Base-by-base conservation (phyloP, 306 rosid genomes). In the Sphenostylis stenocarpa region DNA sequence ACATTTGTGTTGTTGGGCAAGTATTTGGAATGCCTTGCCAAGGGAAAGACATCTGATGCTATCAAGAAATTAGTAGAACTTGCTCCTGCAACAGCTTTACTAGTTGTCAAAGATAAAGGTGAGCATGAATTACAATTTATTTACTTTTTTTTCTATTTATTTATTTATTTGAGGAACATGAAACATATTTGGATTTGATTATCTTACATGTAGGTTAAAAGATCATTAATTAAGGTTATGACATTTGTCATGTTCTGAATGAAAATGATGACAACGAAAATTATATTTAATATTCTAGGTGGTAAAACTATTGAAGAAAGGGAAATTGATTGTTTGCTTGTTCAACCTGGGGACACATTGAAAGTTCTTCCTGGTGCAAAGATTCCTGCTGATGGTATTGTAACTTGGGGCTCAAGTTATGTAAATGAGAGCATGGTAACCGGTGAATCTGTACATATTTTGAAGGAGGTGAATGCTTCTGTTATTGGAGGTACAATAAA, bases 31-130 rank as follows among this genome's bases (percentile, higher is more conserved):
- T 92, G 93, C 78, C 96, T 96, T 79, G 99, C 99, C 58, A 96
- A 96, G 77, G 99, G 99, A 75, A 96, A 96, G 87, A 96, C 99
- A 43, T 96, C 99, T 24, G 98, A 96, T 87, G 99, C 99, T 86
- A 96, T 96, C 87, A 96, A 91, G 84, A 96, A 96, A 83, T 82
- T 96, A 85, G 93, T 96, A 70, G 97, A 89, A 85, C 96, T 96
- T 81, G 73, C 96, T 41, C 99, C 99, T 26, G 90, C 99, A 67
- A 91, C 93, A 41, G 97, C 99, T 31, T 66, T 85, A 67, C 78
- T 92, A 83, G 86, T 96, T 78, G 77, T 91, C 79, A 88, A 83
- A 79, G 97, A 91, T 60, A 91, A 88, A 89, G 99, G 99, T 96
- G 36, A 44, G 9, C 67, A 36, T 63, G 38, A 70, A 20, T 68